Base-by-base conservation (phyloP, 2,329 filamentous ascomycete species). In the Pyrenochaeta sp. region DNA sequence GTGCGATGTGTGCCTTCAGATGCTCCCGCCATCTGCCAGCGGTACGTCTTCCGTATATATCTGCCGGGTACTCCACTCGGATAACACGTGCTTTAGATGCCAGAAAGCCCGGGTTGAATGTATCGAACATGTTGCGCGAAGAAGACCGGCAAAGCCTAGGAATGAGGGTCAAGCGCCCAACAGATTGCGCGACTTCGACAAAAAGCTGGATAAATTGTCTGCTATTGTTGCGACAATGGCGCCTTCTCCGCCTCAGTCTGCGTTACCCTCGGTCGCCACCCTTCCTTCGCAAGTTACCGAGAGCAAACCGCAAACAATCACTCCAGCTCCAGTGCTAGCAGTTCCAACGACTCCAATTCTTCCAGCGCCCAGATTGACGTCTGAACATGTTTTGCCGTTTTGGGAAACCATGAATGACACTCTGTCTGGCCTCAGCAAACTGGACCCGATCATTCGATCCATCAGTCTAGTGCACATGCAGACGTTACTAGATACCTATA, bases 381-480 rank as follows among this genome's bases (percentile, higher is more conserved):
- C 58, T 15, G 65, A 67, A 32, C 59, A 56, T 15, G 63, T 63
- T 6, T 11, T 53, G 21, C 41, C 60, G 3, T 69, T 69, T 32
- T 69, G 67, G 67, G 65, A 66, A 20, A 63, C 61, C 15, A 63
- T 69, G 44, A 63, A 63, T 37, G 63, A 68, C 28, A 60, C 59
- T 6, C 37, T 68, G 31, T 60, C 62, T 11, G 61, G 59, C 24
- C 51, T 68, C 9, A 62, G 63, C 10, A 61, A 55, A 27, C 41
- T 69, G 23, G 64, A 69, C 52, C 65, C 65, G 19, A 54, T 68
- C 9, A 61, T 69, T 29, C 59, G 63, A 20, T 65, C 62, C 7
- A 69, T 70, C 46, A 67, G 61, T 39, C 46, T 64, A n/a, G 50
- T 60, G 24, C 67, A 68, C 23, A 70, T 70, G 63, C 59, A 68